These are phyloP conservation scores for Botryotinia narcissicola DNA, from an alignment of 2,329 filamentous ascomycete species.

Conservation along the genomic window DNA sequence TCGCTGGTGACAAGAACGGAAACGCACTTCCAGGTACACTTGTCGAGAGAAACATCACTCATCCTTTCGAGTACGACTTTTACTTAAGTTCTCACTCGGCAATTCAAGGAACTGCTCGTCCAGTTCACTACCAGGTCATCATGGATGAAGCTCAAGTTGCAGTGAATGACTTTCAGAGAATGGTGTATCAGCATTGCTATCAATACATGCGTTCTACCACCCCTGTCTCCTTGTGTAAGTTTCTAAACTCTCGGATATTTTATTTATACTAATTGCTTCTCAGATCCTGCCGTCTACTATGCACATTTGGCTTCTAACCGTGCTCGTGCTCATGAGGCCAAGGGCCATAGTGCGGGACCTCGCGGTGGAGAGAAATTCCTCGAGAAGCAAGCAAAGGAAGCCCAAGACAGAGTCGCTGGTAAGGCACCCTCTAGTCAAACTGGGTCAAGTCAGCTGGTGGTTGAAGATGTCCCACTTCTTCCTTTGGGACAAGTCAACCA, in stretches of 20 bases:
- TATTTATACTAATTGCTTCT: conserved; percentile 36
- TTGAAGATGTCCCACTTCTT: conserved; percentile 31
- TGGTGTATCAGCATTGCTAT: conserved; percentile 95
- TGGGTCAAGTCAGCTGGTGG: conserved; percentile 22
- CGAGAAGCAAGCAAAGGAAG: conserved; percentile 30
- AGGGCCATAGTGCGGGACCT: conserved; percentile 46
- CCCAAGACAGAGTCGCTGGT: conserved; percentile 23
- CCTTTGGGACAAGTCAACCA: conserved; percentile 28
- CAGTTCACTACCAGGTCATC: conserved; percentile 89
- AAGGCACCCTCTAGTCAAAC: conserved; percentile 27
- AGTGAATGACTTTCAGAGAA: conserved; percentile 70
- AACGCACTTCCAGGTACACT: conserved; percentile 86
- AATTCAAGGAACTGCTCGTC: conserved; percentile 90
- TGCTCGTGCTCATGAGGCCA: conserved; percentile 69
- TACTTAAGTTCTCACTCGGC: conserved; percentile 63
- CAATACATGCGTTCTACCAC: conserved; percentile 91
- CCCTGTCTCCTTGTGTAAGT: conserved; percentile 64
- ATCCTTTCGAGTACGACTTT: conserved; percentile 88
- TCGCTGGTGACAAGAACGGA: conserved; percentile 65
- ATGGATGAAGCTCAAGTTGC: conserved; percentile 72
- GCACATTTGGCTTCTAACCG: conserved; percentile 85
- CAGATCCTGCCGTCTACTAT: conserved; percentile 85
- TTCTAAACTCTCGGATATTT: conserved; percentile 43
- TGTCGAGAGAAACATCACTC: conserved; percentile 85
- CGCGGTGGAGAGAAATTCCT: conserved; percentile 44